Percentiles rank a stretch among this genome's conserved stretches.
Conservation (phyloP, 148 eudicot species). For the Diospyros kaki region DNA sequence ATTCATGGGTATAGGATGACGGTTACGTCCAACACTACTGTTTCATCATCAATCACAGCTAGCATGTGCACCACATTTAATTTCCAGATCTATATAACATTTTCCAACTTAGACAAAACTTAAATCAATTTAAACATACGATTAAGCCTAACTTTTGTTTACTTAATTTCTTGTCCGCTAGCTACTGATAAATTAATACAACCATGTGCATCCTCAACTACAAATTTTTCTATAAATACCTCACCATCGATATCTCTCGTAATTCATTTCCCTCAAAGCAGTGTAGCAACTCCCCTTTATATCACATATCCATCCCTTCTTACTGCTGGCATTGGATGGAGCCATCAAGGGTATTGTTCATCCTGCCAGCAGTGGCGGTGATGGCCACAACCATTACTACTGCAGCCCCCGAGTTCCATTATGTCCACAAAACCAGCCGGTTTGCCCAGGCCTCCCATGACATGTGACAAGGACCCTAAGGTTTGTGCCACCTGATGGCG, state of each 20-base stretch:
- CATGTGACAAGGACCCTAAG: conserved; percentile 20
- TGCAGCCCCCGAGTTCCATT: not conserved
- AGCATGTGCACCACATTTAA: too few relatives aligned
- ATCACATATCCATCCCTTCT: not conserved
- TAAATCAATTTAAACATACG: too few relatives aligned
- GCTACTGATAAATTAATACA: too few relatives aligned
- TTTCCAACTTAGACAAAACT: too few relatives aligned
- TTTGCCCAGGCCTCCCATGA: not conserved
- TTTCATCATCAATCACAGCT: too few relatives aligned
- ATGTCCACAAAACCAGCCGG: not conserved
- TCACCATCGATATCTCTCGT: not conserved
- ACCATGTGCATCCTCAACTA: not conserved
- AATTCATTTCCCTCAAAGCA: not conserved
- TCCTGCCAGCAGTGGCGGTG: not conserved
- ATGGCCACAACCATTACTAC: not conserved
- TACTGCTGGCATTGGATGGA: not conserved
- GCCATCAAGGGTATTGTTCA: not conserved
- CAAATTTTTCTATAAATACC: conserved; percentile 8
- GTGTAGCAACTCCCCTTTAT: not conserved
- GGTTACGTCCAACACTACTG: too few relatives aligned
- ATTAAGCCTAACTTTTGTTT: too few relatives aligned
- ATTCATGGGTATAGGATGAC: too few relatives aligned
- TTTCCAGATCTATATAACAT: too few relatives aligned
- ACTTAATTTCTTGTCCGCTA: too few relatives aligned
- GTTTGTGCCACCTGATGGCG: conserved; percentile 9